Conservation (phyloP, 495 filamentous ascomycete species). For the Neurospora sp. region DNA sequence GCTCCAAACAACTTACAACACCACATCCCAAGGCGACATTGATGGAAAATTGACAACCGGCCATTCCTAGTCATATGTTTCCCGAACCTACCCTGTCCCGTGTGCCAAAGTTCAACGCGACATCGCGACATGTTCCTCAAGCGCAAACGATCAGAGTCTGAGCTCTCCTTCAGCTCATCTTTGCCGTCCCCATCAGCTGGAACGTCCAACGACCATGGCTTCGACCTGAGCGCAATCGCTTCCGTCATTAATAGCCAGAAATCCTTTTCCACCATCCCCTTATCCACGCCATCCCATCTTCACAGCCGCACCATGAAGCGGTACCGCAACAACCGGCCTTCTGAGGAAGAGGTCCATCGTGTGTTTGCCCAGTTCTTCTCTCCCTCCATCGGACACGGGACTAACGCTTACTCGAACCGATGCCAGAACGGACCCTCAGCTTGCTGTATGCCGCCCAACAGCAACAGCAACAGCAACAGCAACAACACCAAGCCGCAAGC, state of each 20-base stretch:
- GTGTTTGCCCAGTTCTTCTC: conserved; percentile 14
- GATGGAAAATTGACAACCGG: background rate
- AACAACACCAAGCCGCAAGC: background rate
- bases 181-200: conserved; percentile 25
- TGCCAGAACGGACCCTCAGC: conserved; percentile 36
- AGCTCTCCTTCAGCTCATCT: conserved; percentile 30
- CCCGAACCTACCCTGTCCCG: background rate
- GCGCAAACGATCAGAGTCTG: conserved; percentile 43
- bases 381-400: background rate
- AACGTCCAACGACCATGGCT: conserved; percentile 9
- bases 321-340: conserved; percentile 38
- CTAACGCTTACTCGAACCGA: conserved; percentile 2
- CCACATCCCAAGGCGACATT: background rate
- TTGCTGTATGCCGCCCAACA: conserved; percentile 39
- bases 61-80: background rate
- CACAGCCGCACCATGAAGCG: conserved; percentile 40
- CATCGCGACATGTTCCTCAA: conserved; percentile 30
- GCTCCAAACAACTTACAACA: background rate
- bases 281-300: conserved; percentile 21
- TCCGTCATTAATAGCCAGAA: conserved; percentile 13
- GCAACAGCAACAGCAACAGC: conserved; percentile 12
- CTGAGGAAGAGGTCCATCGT: conserved; percentile 38
- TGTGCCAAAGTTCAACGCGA: background rate
- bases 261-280: conserved; percentile 9
- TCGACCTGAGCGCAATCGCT: conserved; percentile 17